phyloP scores from a whole-genome alignment of 208 protist genomes.

The Trypanosoma avium region DNA sequence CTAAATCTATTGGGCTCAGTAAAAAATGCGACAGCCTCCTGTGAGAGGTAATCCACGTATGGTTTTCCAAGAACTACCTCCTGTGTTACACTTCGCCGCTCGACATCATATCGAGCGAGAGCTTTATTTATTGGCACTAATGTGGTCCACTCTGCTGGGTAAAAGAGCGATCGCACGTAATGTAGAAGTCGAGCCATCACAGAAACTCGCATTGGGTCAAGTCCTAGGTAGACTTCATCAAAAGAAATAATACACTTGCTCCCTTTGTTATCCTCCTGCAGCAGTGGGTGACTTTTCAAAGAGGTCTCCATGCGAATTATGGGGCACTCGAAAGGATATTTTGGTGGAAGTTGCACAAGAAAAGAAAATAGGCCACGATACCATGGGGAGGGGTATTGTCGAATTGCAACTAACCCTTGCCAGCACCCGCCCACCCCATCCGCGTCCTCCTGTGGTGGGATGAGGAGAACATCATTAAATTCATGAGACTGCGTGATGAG shows the following conservation, averaged over 20 bases:
- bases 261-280: constrained; percentile 26
- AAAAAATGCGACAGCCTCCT: constrained; percentile 51
- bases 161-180: constrained; percentile 56
- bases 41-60: constrained; percentile 55
- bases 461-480: constrained; percentile 33
- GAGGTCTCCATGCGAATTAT: constrained; percentile 39
- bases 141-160: constrained; percentile 46
- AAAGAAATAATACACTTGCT: constrained; percentile 31
- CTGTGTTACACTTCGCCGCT: constrained; percentile 48
- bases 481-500: constrained; percentile 21
- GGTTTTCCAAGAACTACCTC: constrained; percentile 58
- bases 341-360: constrained; percentile 47
- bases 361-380: constrained; percentile 65
- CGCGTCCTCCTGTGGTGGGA: constrained; percentile 25
- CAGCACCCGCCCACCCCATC: constrained; percentile 17
- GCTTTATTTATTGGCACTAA: constrained; percentile 13
- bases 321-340: constrained; percentile 70
- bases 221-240: constrained; percentile 50
- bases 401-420: constrained; percentile 53
- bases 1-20: constrained; percentile 14
- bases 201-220: constrained; percentile 71
- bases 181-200: constrained; percentile 62
- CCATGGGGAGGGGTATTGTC: constrained; percentile 52
- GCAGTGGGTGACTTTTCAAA: constrained; percentile 62
- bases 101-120: constrained; percentile 29